Conservation (phyloP, 495 filamentous ascomycete species). For the Penicillium pulvis region DNA sequence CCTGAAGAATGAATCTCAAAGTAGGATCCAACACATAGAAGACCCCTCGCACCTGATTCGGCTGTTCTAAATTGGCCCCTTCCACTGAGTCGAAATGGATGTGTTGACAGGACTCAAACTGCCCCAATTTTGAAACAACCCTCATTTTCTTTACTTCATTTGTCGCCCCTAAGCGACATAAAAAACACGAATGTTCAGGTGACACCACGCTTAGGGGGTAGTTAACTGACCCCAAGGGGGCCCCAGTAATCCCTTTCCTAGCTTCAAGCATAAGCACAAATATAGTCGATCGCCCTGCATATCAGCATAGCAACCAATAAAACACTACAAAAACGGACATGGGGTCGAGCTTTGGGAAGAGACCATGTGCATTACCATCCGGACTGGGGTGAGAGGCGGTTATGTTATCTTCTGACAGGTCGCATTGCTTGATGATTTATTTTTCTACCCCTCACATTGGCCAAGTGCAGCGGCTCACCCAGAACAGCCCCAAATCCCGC, state of each 20-base stretch:
- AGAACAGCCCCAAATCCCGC: conserved; percentile 15
- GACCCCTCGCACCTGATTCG: background rate
- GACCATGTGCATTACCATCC: conserved; percentile 14
- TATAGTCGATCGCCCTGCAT: conserved; percentile 3
- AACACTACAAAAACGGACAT: background rate
- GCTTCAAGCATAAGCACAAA: conserved; percentile 1
- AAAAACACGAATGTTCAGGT: background rate
- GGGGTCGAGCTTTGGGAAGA: conserved; percentile 3
- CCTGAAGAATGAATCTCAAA: background rate
- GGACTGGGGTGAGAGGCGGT: background rate
- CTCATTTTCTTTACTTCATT: background rate
- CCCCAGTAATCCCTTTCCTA: background rate
- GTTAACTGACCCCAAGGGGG: background rate
- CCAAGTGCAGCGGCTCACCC: conserved; percentile 27
- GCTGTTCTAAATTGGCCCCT: background rate
- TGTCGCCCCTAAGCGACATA: background rate
- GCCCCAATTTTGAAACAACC: background rate
- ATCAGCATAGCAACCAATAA: conserved; percentile 8
- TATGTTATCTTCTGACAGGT: conserved; percentile 27
- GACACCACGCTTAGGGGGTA: background rate
- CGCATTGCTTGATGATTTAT: conserved; percentile 13
- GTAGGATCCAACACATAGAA: background rate
- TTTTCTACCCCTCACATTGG: conserved; percentile 4
- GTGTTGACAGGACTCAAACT: background rate
- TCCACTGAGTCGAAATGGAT: background rate